Evolutionary conservation across 2,329 filamentous ascomycete genomes (phyloP), one percentile per base, ranked within the genome.

Genomic region (Orbilia oligospora): DNA sequence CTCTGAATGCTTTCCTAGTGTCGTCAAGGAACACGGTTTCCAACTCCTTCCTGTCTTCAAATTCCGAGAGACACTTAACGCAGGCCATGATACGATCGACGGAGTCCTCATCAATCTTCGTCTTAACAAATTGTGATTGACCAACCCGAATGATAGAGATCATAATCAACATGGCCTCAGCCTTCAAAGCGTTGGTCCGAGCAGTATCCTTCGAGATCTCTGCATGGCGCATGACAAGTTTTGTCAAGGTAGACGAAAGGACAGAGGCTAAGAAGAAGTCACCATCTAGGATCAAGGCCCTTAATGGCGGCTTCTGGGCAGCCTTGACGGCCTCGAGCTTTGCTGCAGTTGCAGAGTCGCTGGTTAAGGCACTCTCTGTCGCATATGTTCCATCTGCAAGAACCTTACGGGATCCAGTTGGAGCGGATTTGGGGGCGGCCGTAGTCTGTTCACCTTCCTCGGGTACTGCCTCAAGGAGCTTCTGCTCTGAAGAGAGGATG

Each of bases 101-200:
- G 0, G 96, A 97, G 84, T 99, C 96, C 84, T 99, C 96, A 80
- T 99, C 96, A 80, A 99, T 98, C 1, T 94, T 93, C 0, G 93
- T 92, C 87, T 98, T 98, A 83, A 97, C 96, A 82, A 99, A 99
- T 80, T 97, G 93, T n/a, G 95, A 98, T 85, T 99, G 96, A 48
- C 96, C 96, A 78, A 97, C 96, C 63, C 96, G 94, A 81, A 99
- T 93, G 81, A 99, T 97, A 4, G 96, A 98, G 82, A 99, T 97
- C 94, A 98, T 97, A 84, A 99, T 98, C 67, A 99, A 89, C 96
- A 99, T 99, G 53, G 96, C 96, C 85, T 99, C 96, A 2, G 96
- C 96, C 63, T 93, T 92, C 27, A 99, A 89, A 33, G 95, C 94
- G 82, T 99, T 99, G 33, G 95, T 98, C 46, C 96, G 91, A 51